Percentiles rank a stretch among this genome's conserved stretches.
Evolutionary conservation across 306 rosid species (phyloP).

Genomic region (Geum urbanum): DNA sequence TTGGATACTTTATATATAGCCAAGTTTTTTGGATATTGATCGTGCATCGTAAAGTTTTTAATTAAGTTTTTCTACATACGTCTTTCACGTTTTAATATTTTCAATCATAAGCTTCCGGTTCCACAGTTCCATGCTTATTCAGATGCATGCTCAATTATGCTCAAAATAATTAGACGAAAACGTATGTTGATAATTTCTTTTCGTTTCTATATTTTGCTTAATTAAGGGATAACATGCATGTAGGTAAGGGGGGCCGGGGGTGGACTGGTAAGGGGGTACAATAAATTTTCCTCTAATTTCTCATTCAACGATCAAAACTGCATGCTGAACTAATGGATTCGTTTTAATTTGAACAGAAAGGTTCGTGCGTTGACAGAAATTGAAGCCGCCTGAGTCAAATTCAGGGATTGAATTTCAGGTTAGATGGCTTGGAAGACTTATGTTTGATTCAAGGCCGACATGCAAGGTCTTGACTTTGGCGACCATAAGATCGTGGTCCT

Average conservation of each 20-base stretch:
- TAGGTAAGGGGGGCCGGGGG: background rate
- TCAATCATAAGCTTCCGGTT: too few species aligned
- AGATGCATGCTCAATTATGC: too few species aligned
- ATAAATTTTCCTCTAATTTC: background rate
- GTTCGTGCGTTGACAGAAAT: background rate
- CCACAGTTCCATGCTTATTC: too few species aligned
- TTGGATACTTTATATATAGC: too few species aligned
- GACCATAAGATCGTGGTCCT: background rate
- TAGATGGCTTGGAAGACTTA: background rate
- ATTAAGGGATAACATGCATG: background rate
- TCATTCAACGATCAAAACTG: background rate
- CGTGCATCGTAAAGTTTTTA: too few species aligned
- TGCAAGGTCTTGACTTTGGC: conserved; percentile 1
- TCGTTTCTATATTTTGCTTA: background rate
- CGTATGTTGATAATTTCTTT: background rate
- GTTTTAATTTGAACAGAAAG: background rate
- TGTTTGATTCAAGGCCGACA: conserved; percentile 9
- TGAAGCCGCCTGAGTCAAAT: background rate
- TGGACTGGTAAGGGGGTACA: background rate
- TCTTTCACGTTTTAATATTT: too few species aligned
- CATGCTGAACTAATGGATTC: background rate
- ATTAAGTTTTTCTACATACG: too few species aligned
- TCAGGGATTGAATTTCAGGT: background rate
- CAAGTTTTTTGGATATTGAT: too few species aligned
- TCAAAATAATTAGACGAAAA: background rate